Base-by-base conservation (phyloP, 805 yeast species). In the Lachancea sp. region DNA sequence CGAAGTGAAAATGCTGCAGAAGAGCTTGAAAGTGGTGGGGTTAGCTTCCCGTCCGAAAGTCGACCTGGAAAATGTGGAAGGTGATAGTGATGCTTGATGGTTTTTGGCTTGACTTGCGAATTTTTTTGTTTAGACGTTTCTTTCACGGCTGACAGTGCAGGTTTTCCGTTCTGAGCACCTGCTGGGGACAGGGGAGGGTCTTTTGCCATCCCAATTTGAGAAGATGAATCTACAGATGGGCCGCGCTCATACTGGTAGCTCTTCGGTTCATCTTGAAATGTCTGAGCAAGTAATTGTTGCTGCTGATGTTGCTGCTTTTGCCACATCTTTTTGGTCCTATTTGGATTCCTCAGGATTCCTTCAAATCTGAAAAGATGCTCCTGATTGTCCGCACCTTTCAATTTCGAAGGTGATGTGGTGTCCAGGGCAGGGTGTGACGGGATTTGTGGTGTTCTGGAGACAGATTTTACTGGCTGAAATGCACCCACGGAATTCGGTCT, bases 351-450 rank as follows among this genome's bases (percentile, higher is more conserved):
- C 19, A 69, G 57, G 13, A 73, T 55, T 4, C 68, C 66, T 45
- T 73, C 78, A 50, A 73, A 73, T 39, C 76, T 61, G 58, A 74
- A 73, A 27, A 68, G 54, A 25, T 53, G 48, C 27, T 72, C 73
- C 20, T 72, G 77, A 1, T 69, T 65, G 11, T 58, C 65, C 2
- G 36, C 25, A 10, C 32, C 20, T 35, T 41, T 40, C 3, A 37
- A 18, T 15, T 49, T 49, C 17, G 42, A 45, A 44, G 57, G 33
- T 51, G 66, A 36, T 53, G 58, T 34, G 29, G 57, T 52, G 46
- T 67, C 47, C 46, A 59, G 44, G 40, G 53, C 49, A 15, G 57
- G 48, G 35, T 55, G 53, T 17, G 51, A 46, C 19, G 57, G 49
- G n/a, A 32, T 15, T 32, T 42, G 42, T 17, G 42, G 12, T 27